phyloP scores from a whole-genome alignment of 2,329 filamentous ascomycete genomes.

The Aspergillus cejpii region DNA sequence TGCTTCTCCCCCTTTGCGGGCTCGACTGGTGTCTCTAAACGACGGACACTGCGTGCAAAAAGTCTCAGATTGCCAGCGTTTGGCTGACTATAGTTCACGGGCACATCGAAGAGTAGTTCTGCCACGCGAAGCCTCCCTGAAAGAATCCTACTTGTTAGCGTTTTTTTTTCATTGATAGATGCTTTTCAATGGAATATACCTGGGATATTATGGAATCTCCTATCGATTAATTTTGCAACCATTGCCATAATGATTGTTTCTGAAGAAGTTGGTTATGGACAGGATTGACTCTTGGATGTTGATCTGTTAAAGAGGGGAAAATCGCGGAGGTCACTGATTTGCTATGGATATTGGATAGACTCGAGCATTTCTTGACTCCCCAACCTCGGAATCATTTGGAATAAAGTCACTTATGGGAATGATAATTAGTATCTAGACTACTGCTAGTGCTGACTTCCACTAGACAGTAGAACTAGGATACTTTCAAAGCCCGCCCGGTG shows the following conservation, averaged over 20 bases:
- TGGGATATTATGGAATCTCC: conserved; percentile 34
- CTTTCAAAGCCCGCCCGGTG: too few relatives aligned
- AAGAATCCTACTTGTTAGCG: conserved; percentile 8
- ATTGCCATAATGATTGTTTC: conserved; percentile 15
- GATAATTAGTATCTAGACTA: not conserved
- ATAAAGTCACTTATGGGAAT: not conserved
- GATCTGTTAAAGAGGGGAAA: conserved; percentile 1
- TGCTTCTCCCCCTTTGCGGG: conserved; percentile 42
- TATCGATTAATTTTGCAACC: conserved; percentile 36
- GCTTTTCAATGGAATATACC: conserved; percentile 20
- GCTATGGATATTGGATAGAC: too few relatives aligned
- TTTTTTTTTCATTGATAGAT: not conserved
- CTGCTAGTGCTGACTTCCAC: not conserved
- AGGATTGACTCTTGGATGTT: not conserved
- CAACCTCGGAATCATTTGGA: too few relatives aligned
- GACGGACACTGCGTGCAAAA: conserved; percentile 68
- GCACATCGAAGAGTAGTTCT: conserved; percentile 82
- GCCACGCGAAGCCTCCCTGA: conserved; percentile 69
- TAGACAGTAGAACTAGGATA: not conserved
- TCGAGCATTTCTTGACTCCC: not conserved
- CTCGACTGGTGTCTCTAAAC: conserved; percentile 48
- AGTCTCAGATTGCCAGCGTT: conserved; percentile 58
- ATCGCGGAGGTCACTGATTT: not conserved
- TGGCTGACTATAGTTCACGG: conserved; percentile 66
- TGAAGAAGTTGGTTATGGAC: not conserved